These are phyloP conservation scores for Paracorniculantispora psalliotae DNA, from an alignment of 2,329 filamentous ascomycete genomes.

Conservation along the genomic window DNA sequence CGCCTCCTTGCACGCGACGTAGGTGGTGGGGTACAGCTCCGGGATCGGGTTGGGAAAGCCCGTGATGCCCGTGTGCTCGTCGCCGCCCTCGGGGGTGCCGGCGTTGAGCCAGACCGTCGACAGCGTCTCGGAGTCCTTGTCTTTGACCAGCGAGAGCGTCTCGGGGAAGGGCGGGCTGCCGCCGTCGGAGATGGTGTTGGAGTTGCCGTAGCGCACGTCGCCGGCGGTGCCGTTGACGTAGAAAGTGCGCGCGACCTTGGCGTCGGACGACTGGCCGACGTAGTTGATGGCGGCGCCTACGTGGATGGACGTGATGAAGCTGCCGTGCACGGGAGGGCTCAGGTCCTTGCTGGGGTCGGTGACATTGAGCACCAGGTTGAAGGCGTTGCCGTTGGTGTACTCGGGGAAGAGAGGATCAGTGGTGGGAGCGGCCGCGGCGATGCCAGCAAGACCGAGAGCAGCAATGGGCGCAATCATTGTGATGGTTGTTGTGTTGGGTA, in stretches of 20 bases:
- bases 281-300: slow-evolving; percentile 36
- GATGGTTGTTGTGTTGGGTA: not conserved
- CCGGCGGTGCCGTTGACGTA: slow-evolving; percentile 45
- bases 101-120: slow-evolving; percentile 25
- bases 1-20: slow-evolving; percentile 38
- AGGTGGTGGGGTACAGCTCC: slow-evolving; percentile 29
- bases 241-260: slow-evolving; percentile 31
- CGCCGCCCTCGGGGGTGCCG: slow-evolving; percentile 31
- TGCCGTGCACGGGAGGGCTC: slow-evolving; percentile 35
- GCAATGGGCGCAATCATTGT: slow-evolving; percentile 4
- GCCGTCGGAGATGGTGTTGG: slow-evolving; percentile 36
- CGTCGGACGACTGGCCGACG: slow-evolving; percentile 29
- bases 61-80: slow-evolving; percentile 24
- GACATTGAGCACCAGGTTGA: slow-evolving; percentile 42
- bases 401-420: slow-evolving; percentile 13
- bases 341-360: slow-evolving; percentile 37
- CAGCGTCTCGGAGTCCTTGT: slow-evolving; percentile 29
- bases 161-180: slow-evolving; percentile 35
- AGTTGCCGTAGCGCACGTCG: slow-evolving; percentile 26
- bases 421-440: slow-evolving; percentile 20
- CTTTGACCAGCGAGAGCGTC: slow-evolving; percentile 28
- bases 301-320: slow-evolving; percentile 37
- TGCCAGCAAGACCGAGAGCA: slow-evolving; percentile 13
- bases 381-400: slow-evolving; percentile 25
- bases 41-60: slow-evolving; percentile 31